Evolutionary conservation across 2,329 filamentous ascomycete genomes (phyloP), one percentile per base, ranked within the genome.

Genomic region (Xylariomycetidae sp.): DNA sequence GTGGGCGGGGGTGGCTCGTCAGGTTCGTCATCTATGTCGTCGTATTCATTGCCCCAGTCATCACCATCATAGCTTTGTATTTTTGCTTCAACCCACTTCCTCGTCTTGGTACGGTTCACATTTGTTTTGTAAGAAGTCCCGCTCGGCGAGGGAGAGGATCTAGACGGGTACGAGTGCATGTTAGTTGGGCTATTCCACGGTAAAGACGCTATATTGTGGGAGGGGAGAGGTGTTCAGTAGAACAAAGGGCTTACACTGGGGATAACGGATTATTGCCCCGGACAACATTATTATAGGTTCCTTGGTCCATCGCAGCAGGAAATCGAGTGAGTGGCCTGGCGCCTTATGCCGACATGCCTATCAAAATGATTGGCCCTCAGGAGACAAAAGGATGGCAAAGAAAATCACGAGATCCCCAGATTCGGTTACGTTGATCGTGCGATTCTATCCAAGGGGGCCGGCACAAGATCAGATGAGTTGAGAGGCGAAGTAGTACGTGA

Each of bases 61-160:
- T 94, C 88, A 43, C 89, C 90, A 51, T 90, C 89, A 54, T 97
- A 97, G 54, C 79, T 85, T 49, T 85, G 81, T 38, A 79, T 72
- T 60, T 89, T 90, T 22, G 90, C 90, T 52, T 94, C 84, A 23
- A 90, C 83, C 90, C 90, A 97, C 74, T 94, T 94, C 63, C 82
- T 85, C 35, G 89, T 96, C 66, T 94, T 94, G 36, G 80, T 76
- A 41, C 90, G 81, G 62, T 86, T 90, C 30, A 96, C 81, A 58
- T 95, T 94, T 32, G 88, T 78, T 57, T 85, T 84, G 63, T 89
- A 95, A 16, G 61, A 32, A 23, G 34, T 30, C 25, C 33, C 26
- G 30, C 22, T 38, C 3, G 49, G 37, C 7, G 46, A 44, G 23
- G 42, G 36, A 8, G 50, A 44, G 12, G 47, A 38, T 39, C 50